Percentiles rank a stretch among this genome's conserved stretches.
phyloP scores from a whole-genome alignment of 805 yeast species.

The Candida berthetii region DNA sequence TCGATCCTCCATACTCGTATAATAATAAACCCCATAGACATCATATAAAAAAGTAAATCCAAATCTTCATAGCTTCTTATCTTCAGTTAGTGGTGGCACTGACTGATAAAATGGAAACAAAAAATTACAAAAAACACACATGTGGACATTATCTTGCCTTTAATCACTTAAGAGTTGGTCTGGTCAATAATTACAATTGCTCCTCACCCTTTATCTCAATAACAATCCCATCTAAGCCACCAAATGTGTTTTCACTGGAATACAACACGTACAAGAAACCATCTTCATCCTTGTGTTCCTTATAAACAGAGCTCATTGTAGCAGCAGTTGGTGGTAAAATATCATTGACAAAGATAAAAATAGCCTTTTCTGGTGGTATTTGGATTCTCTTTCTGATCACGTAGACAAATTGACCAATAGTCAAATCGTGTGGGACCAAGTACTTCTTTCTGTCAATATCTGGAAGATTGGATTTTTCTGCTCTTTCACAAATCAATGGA shows the following conservation, averaged over 20 bases:
- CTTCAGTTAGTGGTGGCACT: too few species aligned
- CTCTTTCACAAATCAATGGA: conserved; percentile 95
- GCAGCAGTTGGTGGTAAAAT: conserved; percentile 98
- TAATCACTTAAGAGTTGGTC: too few species aligned
- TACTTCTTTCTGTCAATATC: conserved; percentile 97
- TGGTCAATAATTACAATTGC: too few species aligned
- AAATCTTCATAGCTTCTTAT: too few species aligned
- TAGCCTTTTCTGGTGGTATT: conserved; percentile 96
- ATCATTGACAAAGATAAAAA: conserved; percentile 94
- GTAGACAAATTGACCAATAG: conserved; percentile 97
- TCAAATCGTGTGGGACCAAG: conserved; percentile 90
- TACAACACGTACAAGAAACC: conserved; percentile 94
- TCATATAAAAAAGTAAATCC: too few species aligned
- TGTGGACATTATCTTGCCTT: too few species aligned
- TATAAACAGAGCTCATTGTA: conserved; percentile 88
- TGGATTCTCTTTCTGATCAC: conserved; percentile 95
- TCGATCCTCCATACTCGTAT: too few species aligned
- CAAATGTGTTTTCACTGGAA: conserved; percentile 98
- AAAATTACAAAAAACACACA: too few species aligned
- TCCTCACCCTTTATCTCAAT: background rate
- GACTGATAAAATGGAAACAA: too few species aligned
- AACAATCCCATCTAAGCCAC: conserved; percentile 23
- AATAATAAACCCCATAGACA: too few species aligned
- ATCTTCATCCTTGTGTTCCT: conserved; percentile 96
- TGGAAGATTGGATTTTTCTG: conserved; percentile 92